Evolutionary conservation across 768 basidiomycete species (phyloP), one percentile per base, ranked within the genome.

Genomic region (Mycena belliarum): DNA sequence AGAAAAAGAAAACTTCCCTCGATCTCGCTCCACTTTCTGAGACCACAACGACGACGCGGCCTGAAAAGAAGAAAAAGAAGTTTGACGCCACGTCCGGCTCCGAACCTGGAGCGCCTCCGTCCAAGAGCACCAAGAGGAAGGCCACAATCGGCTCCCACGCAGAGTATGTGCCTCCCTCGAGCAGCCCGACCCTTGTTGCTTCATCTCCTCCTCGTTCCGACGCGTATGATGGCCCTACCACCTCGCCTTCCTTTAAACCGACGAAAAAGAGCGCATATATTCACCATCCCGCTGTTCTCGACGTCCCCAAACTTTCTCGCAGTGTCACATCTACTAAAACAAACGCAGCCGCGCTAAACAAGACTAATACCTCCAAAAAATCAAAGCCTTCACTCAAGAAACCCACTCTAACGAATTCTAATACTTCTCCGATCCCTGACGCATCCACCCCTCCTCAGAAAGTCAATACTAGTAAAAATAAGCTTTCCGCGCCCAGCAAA

Each of bases 161-260:
- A 10, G 10, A 23, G 18, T 40, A 52, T 23, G 20, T 18, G 40
- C 59, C 54, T n/a, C 59, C 54, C 10, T 55, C 59, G 4, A 60
- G 59, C 41, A 60, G 59, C 46, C 59, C 54, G 7, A 60, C 59
- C 4, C 45, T 60, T 18, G 12, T 15, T 47, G 44, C 40, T 12
- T 60, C 59, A 6, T 60, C 53, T 26, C 49, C 53, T 12, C 53
- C 52, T 18, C 12, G 28, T 23, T 60, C 59, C 40, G 59, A 60
- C 32, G 54, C 54, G 16, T 25, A 55, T 33, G 40, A 40, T 3
- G 10, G 16, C n/a, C 4, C 43, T 9, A 12, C 21, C 2, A 21
- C 40, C 40, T 41, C 40, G 10, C 59, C 44, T 6, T 42, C 52
- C 18, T 26, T 47, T 2, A 53, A 53, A 25, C 21, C 32, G 23